Evolutionary conservation across 192 early-diverging fungal species (phyloP), one percentile per base, ranked within the genome.

Genomic region (Physocladia obscura): DNA sequence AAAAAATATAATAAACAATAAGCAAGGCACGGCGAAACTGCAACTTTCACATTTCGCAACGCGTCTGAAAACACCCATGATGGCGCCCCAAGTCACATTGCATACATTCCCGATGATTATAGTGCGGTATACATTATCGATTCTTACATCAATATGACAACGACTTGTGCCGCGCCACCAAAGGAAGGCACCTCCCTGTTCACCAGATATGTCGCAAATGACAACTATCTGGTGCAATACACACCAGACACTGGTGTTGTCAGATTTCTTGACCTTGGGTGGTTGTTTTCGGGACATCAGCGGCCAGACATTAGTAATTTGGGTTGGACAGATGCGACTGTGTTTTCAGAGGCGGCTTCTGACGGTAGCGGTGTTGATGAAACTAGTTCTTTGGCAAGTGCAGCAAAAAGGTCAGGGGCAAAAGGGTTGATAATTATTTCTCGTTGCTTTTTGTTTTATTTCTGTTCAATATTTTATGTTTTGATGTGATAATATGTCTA

Each of bases 91-190:
- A 24, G 49, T 15, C 52, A 69, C 58, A 51, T 69, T 58, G 67
- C 57, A 3, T 69, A 38, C 57, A 29, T 69, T 48, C 67, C 67
- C 26, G 55, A 69, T 38, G 67, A 69, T 29, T 38, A 58, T 32
- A 38, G 32, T 36, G 67, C 32, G 17, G 19, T 69, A 19, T 69
- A 38, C 31, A 29, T 69, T 11, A 59, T 69, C 22, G 37, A 69
- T 37, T 58, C 54, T 6, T 69, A 69, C 55, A 59, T 69, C 55
- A 69, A 69, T 38, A 37, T 48, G 15, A 69, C 67, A 21, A 69
- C 39, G 21, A 3, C 19, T 5, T 35, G 54, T 35, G 55, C 38
- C 3, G 27, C 54, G 13, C 62, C 62, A 32, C 62, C 62, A 5
- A 8, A 30, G 8, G 13, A 24, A 3, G 62, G 62, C 13, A 65